Conservation (phyloP, 257 asterid genomes). For the Solanum paucissectum region DNA sequence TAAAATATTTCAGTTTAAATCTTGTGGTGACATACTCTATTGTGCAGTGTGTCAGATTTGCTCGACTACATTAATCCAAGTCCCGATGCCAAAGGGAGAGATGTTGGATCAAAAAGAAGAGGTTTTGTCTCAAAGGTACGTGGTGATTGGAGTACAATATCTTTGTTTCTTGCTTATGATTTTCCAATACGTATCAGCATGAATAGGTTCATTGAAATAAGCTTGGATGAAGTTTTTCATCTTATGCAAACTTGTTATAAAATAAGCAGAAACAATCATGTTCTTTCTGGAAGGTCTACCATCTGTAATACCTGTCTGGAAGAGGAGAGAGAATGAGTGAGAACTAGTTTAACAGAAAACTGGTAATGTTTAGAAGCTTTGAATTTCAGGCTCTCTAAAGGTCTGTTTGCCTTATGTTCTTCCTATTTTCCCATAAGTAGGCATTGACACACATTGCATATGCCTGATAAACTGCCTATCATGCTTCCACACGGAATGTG, state of each 20-base stretch:
- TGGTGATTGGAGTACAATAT: background rate
- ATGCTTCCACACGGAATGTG: background rate
- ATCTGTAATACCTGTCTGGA: background rate
- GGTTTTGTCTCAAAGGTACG: slow-evolving; percentile 51
- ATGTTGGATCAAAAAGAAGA: slow-evolving; percentile 66
- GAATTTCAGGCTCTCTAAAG: background rate
- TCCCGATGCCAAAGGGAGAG: slow-evolving; percentile 73
- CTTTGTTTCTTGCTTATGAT: background rate
- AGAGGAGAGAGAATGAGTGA: background rate
- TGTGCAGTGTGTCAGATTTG: slow-evolving; percentile 94
- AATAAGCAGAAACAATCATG: background rate
- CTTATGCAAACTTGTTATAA: background rate
- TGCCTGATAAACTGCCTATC: background rate
- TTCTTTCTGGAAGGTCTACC: background rate
- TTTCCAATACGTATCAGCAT: background rate
- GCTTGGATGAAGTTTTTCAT: background rate
- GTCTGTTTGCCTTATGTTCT: background rate
- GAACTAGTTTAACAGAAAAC: background rate
- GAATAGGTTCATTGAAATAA: background rate
- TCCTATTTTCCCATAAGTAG: background rate
- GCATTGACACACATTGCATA: background rate
- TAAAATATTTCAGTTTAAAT: background rate
- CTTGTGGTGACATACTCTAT: slow-evolving; percentile 7
- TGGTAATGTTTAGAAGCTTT: background rate
- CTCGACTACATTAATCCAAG: slow-evolving; percentile 86